Evolutionary conservation across 495 filamentous ascomycete species (phyloP).

Genomic region (Daldinia caldariorum): DNA sequence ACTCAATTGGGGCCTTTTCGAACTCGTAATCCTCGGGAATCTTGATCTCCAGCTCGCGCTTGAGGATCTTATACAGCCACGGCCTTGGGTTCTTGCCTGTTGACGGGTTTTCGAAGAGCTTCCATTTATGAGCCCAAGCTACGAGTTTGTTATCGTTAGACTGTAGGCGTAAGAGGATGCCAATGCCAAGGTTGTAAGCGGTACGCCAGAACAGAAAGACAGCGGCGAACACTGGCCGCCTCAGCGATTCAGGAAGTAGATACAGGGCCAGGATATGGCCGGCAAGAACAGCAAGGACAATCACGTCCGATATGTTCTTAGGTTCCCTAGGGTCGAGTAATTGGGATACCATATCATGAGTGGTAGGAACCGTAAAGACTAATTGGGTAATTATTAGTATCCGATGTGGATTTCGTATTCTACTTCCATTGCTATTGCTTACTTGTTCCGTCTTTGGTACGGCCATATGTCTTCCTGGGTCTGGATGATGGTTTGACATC

Average conservation of each 20-base stretch:
- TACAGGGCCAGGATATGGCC: slow-evolving; percentile 77
- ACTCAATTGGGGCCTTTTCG: slow-evolving; percentile 91
- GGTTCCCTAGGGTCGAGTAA: slow-evolving; percentile 93
- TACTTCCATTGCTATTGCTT: slow-evolving; percentile 50
- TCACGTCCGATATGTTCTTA: slow-evolving; percentile 87
- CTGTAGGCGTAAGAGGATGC: slow-evolving; percentile 86
- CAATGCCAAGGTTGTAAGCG: slow-evolving; percentile 93
- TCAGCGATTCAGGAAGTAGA: slow-evolving; percentile 70
- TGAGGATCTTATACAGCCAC: slow-evolving; percentile 80
- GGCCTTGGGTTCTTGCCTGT: slow-evolving; percentile 84
- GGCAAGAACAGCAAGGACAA: slow-evolving; percentile 83
- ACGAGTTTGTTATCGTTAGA: slow-evolving; percentile 88
- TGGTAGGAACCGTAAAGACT: slow-evolving; percentile 97
- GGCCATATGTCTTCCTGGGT: slow-evolving; percentile 82
- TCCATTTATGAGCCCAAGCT: slow-evolving; percentile 84
- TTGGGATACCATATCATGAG: slow-evolving; percentile 99
- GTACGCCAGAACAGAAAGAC: slow-evolving; percentile 92
- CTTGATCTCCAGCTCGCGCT: slow-evolving; percentile 90
- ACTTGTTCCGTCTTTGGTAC: slow-evolving; percentile 91
- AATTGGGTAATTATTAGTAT: slow-evolving; percentile 25
- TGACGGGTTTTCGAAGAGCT: slow-evolving; percentile 84
- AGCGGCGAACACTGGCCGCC: slow-evolving; percentile 77
- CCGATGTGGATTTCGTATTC: background rate
- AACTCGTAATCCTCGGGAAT: slow-evolving; percentile 95
- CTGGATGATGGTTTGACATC: slow-evolving; percentile 53